phyloP scores from a whole-genome alignment of 768 basidiomycete species.

The Mycena crocata region DNA sequence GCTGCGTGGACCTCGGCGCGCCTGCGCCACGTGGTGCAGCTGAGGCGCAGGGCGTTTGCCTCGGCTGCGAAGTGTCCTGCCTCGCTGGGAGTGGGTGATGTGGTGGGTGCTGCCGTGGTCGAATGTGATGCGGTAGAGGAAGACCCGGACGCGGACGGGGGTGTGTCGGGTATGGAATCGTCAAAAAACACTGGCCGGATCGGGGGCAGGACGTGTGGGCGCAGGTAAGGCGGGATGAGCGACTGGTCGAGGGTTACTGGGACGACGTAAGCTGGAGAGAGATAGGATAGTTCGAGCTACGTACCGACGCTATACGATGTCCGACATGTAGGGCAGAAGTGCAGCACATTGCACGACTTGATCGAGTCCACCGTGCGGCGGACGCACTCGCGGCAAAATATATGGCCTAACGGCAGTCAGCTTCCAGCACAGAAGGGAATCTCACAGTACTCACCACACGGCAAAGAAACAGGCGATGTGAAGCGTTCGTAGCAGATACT shows the following conservation, averaged over 20 bases:
- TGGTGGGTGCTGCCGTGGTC: no score
- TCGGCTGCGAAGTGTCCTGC: constrained; percentile 49
- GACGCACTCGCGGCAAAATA: constrained; percentile 74
- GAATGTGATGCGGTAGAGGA: no score
- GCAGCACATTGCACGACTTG: constrained; percentile 57
- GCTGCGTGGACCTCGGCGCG: constrained; percentile 64
- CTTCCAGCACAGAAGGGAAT: no score
- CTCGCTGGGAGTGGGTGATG: no score
- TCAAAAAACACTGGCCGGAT: constrained; percentile 70
- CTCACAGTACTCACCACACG: neutral
- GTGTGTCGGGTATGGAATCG: constrained; percentile 31
- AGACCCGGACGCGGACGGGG: constrained; percentile 25
- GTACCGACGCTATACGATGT: constrained; percentile 66
- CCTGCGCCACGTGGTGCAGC: constrained; percentile 59
- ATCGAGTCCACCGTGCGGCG: constrained; percentile 59
- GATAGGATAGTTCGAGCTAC: constrained; percentile 32
- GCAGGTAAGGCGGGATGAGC: constrained; percentile 66
- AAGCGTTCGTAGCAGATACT: constrained; percentile 4
- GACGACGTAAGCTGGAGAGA: neutral
- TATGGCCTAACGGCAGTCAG: no score
- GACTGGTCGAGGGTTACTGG: constrained; percentile 60
- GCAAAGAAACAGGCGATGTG: neutral
- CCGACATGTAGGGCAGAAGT: constrained; percentile 70
- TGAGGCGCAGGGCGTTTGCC: constrained; percentile 53
- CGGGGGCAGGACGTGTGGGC: constrained; percentile 66